Conservation (phyloP, 371 early-diverging fungal genomes). For the Saksenaea oblongispora region DNA sequence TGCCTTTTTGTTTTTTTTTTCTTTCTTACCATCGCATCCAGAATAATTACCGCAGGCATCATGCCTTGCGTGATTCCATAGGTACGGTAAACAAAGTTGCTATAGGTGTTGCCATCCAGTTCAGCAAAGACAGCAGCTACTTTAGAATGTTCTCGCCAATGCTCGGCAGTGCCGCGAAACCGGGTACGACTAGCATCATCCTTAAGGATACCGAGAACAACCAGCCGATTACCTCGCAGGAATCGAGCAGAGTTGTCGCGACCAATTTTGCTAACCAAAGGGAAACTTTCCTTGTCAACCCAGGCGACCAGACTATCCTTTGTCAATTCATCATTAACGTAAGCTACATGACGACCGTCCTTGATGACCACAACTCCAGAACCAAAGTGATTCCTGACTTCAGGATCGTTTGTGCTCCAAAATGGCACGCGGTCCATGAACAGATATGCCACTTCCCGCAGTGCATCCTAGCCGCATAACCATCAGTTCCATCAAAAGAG, state of each 20-base stretch:
- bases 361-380: slow-evolving; percentile 18
- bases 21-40: slow-evolving; percentile 52
- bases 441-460: slow-evolving; percentile 19
- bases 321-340: not conserved
- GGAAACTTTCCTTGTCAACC: slow-evolving; percentile 1
- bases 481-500: not conserved
- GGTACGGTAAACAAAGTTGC: slow-evolving; percentile 55
- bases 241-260: not conserved
- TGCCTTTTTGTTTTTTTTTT: slow-evolving; percentile 6
- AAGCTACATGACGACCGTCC: slow-evolving; percentile 8
- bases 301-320: not conserved
- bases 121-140: slow-evolving; percentile 53
- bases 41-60: slow-evolving; percentile 60
- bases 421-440: slow-evolving; percentile 27
- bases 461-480: not conserved
- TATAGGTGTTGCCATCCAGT: slow-evolving; percentile 60
- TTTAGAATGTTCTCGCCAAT: slow-evolving; percentile 19
- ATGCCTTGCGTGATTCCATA: slow-evolving; percentile 51
- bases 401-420: slow-evolving; percentile 21
- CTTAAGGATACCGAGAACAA: not conserved
- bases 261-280: not conserved
- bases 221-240: not conserved
- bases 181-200: slow-evolving; percentile 8
- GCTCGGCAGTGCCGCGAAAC: slow-evolving; percentile 11
- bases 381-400: slow-evolving; percentile 2